Evolutionary conservation across 371 early-diverging fungal genomes (phyloP).

Genomic region (Mortierella sp.): DNA sequence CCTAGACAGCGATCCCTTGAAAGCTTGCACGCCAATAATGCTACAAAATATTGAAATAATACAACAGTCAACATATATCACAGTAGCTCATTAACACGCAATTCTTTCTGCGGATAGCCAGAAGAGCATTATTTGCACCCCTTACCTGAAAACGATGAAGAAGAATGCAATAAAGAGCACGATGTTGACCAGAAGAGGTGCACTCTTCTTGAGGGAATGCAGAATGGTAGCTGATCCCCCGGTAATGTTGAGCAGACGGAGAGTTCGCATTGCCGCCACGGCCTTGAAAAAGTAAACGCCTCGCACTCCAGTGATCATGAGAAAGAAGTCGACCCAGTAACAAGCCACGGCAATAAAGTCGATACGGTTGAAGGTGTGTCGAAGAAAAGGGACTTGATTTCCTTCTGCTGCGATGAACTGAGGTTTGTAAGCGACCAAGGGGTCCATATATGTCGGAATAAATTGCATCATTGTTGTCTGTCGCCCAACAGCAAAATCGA

Average conservation of each 20-base stretch:
- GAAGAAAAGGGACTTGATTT: slow-evolving; percentile 64
- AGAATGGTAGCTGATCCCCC: slow-evolving; percentile 72
- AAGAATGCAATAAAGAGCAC: slow-evolving; percentile 74
- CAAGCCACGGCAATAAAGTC: slow-evolving; percentile 71
- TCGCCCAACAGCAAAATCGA: slow-evolving; percentile 48
- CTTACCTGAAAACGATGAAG: slow-evolving; percentile 74
- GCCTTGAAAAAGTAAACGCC: slow-evolving; percentile 70
- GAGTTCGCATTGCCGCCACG: slow-evolving; percentile 67
- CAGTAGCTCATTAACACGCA: neutral
- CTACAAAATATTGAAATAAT: slow-evolving; percentile 34
- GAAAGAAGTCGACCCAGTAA: slow-evolving; percentile 71
- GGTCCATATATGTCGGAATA: slow-evolving; percentile 42
- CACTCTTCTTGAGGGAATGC: slow-evolving; percentile 74
- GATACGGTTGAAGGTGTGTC: slow-evolving; percentile 79
- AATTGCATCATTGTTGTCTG: slow-evolving; percentile 35
- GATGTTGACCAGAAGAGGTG: slow-evolving; percentile 72
- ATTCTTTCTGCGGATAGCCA: neutral
- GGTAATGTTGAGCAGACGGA: slow-evolving; percentile 73
- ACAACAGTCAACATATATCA: neutral
- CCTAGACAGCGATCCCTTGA: slow-evolving; percentile 74
- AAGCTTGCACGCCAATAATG: slow-evolving; percentile 75
- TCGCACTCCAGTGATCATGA: slow-evolving; percentile 59
- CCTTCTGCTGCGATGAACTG: slow-evolving; percentile 33
- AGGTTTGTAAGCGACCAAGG: slow-evolving; percentile 40
- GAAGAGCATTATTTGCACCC: neutral